A percentile compares a stretch with the other conserved stretches of the same genome.
Evolutionary conservation across 2,329 filamentous ascomycete species (phyloP).

Genomic region (Xylaria sp.): DNA sequence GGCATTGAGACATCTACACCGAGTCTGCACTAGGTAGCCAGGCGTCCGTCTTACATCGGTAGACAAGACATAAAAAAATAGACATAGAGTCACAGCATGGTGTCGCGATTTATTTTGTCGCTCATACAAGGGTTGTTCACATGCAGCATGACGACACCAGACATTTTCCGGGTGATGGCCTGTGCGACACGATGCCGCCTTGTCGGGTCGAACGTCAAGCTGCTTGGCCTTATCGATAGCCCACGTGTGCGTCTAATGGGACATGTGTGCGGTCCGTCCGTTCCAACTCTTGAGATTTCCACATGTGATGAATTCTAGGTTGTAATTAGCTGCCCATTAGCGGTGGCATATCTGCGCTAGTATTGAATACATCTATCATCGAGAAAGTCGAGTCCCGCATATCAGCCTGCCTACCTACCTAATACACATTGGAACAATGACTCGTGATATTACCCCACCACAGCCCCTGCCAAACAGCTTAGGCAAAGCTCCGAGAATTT

Average conservation of each 20-base stretch:
- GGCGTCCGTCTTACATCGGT: conserved; percentile 19
- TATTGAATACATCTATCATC: too few relatives aligned
- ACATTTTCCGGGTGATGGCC: neutral
- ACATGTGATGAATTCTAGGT: too few relatives aligned
- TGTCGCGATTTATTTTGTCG: neutral
- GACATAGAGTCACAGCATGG: conserved; percentile 28
- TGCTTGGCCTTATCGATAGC: neutral
- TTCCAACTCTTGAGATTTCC: too few relatives aligned
- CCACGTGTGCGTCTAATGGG: neutral
- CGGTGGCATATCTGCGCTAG: too few relatives aligned
- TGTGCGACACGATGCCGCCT: neutral
- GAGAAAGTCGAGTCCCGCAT: too few relatives aligned
- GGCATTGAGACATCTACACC: conserved; percentile 13
- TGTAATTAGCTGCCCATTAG: too few relatives aligned
- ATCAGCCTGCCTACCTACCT: too few relatives aligned
- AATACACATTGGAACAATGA: too few relatives aligned
- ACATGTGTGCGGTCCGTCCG: too few relatives aligned
- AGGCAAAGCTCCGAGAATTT: neutral
- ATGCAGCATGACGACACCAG: neutral
- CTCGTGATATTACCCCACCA: too few relatives aligned
- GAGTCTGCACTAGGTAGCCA: neutral
- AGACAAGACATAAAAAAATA: conserved; percentile 29
- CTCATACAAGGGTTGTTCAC: neutral
- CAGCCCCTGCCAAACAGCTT: neutral
- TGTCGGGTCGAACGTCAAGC: neutral